phyloP scores from a whole-genome alignment of 2,329 filamentous ascomycete genomes.

The Clarireedia homoeocarpa region DNA sequence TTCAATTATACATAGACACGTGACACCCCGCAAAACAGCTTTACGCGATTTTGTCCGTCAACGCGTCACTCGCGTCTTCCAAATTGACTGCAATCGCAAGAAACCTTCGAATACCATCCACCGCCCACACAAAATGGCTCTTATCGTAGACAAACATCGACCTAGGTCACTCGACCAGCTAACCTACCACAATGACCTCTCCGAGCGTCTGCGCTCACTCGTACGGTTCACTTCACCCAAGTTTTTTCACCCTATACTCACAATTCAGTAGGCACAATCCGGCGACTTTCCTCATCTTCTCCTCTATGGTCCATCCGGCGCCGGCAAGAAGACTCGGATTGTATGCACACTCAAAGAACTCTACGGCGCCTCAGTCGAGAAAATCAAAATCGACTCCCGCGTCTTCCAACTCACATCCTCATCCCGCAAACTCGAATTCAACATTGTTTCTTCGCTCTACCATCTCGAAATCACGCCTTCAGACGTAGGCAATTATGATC shows the following conservation, averaged over 20 bases:
- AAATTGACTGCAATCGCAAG: neutral
- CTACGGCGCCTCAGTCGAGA: conserved; percentile 94
- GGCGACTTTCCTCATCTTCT: conserved; percentile 97
- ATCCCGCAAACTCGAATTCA: conserved; percentile 98
- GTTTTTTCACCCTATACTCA: neutral
- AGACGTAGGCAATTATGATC: conserved; percentile 92
- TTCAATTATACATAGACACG: neutral
- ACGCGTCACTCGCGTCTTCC: conserved; percentile 5
- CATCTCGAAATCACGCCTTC: conserved; percentile 97
- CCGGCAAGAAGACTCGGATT: conserved; percentile 95
- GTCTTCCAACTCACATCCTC: conserved; percentile 86
- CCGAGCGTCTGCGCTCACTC: conserved; percentile 75
- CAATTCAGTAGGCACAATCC: conserved; percentile 66
- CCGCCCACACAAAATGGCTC: conserved; percentile 41
- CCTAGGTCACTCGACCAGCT: conserved; percentile 69
- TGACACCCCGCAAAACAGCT: conserved; percentile 10
- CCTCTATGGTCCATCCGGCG: conserved; percentile 92
- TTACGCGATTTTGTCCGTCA: conserved; percentile 3
- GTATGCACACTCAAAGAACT: conserved; percentile 92
- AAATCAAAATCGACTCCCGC: conserved; percentile 98
- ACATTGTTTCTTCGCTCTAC: conserved; percentile 94
- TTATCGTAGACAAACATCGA: conserved; percentile 65
- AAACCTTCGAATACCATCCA: neutral
- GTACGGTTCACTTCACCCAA: conserved; percentile 42
- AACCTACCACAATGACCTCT: conserved; percentile 84